These are phyloP conservation scores for Ajuga reptans DNA, from an alignment of 305 asterid genomes.

Conservation along the genomic window DNA sequence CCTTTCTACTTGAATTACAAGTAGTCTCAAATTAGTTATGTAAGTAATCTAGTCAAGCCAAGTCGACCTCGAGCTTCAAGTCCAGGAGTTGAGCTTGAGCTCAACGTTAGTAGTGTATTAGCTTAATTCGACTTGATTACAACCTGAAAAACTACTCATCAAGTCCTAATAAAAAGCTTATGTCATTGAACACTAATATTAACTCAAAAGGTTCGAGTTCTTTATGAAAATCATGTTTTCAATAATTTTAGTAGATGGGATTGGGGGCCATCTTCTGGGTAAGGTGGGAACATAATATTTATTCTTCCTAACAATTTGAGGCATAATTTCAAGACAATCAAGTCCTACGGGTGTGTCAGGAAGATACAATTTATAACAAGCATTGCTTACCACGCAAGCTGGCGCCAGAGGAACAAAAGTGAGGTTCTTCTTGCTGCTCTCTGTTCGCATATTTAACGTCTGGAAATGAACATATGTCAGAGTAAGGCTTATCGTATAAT, in stretches of 20 bases:
- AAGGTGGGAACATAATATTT: not conserved
- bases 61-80: too few species aligned
- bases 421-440: conserved; percentile 57
- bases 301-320: not conserved
- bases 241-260: not conserved
- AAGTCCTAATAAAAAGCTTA: not conserved
- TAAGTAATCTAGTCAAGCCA: too few species aligned
- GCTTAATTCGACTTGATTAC: too few species aligned
- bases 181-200: not conserved
- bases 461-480: conserved; percentile 26
- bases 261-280: not conserved
- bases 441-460: conserved; percentile 69
- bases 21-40: too few species aligned
- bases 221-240: not conserved
- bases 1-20: too few species aligned
- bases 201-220: not conserved
- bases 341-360: not conserved
- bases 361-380: not conserved
- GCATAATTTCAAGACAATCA: not conserved
- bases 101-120: too few species aligned
- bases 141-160: not conserved
- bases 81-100: too few species aligned
- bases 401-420: conserved; percentile 91
- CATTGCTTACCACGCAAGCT: conserved; percentile 81
- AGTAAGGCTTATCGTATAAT: not conserved